A percentile compares a stretch with the other conserved stretches of the same genome.
These are phyloP conservation scores for Vicia sativa DNA, from an alignment of 306 rosid genomes.

Conservation along the genomic window DNA sequence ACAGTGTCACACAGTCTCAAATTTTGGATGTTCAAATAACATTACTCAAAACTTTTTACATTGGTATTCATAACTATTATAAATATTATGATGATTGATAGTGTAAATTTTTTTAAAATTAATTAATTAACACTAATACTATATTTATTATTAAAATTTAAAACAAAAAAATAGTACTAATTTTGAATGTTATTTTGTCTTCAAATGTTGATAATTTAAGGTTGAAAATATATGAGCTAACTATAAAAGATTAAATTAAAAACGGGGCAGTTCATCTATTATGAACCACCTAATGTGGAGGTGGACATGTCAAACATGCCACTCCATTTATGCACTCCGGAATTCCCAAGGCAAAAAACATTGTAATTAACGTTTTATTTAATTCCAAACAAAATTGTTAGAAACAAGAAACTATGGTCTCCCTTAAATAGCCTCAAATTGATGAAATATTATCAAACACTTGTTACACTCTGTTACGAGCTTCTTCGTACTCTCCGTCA, in stretches of 20 bases:
- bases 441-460: neutral
- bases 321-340: neutral
- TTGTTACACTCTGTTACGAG: neutral
- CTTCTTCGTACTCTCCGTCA: conserved; percentile 25
- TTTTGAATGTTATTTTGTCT: too few species aligned
- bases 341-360: neutral
- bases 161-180: too few species aligned
- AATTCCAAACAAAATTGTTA: neutral
- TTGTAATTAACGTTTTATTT: neutral
- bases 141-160: too few species aligned
- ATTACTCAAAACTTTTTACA: too few species aligned
- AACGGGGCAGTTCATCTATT: neutral
- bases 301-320: neutral
- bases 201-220: neutral
- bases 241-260: neutral
- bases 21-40: too few species aligned
- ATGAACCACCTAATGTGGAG: neutral
- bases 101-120: too few species aligned
- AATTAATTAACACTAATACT: too few species aligned
- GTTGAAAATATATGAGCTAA: neutral
- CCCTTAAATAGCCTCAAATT: neutral
- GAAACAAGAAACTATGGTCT: neutral
- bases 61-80: too few species aligned
- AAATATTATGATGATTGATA: too few species aligned
- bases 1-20: too few species aligned